These are phyloP conservation scores for Microdochium nivale DNA, from an alignment of 2,329 filamentous ascomycete species.

Conservation along the genomic window DNA sequence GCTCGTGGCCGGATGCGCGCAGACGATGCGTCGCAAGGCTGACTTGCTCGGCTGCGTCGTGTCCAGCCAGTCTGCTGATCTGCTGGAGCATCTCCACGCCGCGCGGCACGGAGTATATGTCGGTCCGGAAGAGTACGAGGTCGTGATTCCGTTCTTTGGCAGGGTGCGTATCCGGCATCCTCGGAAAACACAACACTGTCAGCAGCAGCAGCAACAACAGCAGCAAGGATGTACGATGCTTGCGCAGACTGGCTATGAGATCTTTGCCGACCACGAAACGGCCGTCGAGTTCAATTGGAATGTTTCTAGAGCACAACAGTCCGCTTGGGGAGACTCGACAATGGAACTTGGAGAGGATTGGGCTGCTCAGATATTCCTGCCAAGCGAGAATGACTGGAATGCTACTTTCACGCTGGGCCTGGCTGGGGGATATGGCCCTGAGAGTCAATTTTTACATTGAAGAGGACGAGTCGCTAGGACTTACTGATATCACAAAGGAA, in stretches of 20 bases:
- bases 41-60: slow-evolving; percentile 27
- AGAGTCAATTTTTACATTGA: no score
- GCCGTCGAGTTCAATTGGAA: background rate
- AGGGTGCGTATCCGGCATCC: slow-evolving; percentile 9
- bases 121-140: slow-evolving; percentile 21
- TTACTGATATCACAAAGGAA: no score
- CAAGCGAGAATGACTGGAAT: no score
- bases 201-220: background rate
- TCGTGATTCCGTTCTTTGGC: slow-evolving; percentile 36
- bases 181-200: background rate
- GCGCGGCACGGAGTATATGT: slow-evolving; percentile 13
- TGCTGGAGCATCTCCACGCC: slow-evolving; percentile 27
- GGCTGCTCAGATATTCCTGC: no score
- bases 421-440: no score
- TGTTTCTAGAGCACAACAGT: background rate
- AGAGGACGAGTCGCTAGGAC: no score
- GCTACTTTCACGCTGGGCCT: no score
- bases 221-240: background rate
- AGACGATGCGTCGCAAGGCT: slow-evolving; percentile 6
- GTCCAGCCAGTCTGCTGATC: slow-evolving; percentile 29
- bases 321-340: no score
- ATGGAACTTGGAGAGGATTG: no score
- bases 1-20: background rate
- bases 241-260: background rate
- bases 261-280: background rate